A percentile compares a stretch with the other conserved stretches of the same genome.
Evolutionary conservation across 2,329 filamentous ascomycete genomes (phyloP).

Genomic region (Scedosporium dehoogii): DNA sequence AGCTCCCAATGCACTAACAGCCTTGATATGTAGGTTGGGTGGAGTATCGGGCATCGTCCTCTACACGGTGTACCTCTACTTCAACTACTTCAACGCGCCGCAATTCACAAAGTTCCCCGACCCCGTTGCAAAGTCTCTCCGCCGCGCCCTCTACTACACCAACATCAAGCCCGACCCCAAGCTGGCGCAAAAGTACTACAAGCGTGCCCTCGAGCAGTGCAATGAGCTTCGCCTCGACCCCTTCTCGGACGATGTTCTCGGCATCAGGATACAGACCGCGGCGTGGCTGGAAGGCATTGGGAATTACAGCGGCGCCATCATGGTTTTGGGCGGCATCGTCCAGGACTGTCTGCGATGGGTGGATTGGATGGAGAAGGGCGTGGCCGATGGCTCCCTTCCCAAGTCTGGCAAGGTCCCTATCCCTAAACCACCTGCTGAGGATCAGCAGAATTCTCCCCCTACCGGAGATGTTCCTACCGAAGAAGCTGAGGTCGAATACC

Average conservation of each 20-base stretch:
- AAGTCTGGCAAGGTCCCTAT: constrained; percentile 24
- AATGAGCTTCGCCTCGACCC: constrained; percentile 70
- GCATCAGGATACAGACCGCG: constrained; percentile 75
- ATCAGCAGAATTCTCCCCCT: neutral
- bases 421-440: constrained; percentile 7
- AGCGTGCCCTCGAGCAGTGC: constrained; percentile 65
- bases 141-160: constrained; percentile 78
- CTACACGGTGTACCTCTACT: constrained; percentile 36
- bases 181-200: constrained; percentile 74
- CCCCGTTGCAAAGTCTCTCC: constrained; percentile 65
- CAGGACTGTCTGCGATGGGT: constrained; percentile 58
- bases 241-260: constrained; percentile 83
- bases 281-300: constrained; percentile 70
- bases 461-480: constrained; percentile 9
- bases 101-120: constrained; percentile 54
- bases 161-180: constrained; percentile 66
- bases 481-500: constrained; percentile 11
- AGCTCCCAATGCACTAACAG: too few relatives aligned
- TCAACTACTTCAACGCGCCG: constrained; percentile 43
- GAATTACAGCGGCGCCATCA: constrained; percentile 58
- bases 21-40: constrained; percentile 20
- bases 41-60: constrained; percentile 20
- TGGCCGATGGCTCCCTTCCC: constrained; percentile 35
- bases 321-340: constrained; percentile 69
- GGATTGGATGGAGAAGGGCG: constrained; percentile 39